Base-by-base conservation (phyloP, 2,329 filamentous ascomycete species). In the Calonectria pseudoreteaudii region DNA sequence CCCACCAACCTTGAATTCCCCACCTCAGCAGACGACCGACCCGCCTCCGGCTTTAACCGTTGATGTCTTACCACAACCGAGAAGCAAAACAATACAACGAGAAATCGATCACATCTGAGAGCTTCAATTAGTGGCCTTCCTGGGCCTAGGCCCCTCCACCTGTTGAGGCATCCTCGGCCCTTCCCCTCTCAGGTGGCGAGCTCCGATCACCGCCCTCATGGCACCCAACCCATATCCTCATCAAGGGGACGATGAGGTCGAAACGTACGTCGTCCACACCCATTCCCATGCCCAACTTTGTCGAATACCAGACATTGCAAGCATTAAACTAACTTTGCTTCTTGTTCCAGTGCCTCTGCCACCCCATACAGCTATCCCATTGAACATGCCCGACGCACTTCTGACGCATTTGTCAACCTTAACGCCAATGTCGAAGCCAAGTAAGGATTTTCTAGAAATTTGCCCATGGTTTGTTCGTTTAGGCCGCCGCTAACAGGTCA, bases 391-490 rank as follows among this genome's bases (percentile, higher is more conserved):
- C 80, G 77, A 30, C 82, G 78, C 60, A 75, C 78, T 28, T 79
- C 82, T 31, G 79, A 83, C 36, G 80, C 82, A n/a, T 80, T 81
- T 52, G 80, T 87, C 58, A 86, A 88, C 69, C 84, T 88, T 50
- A 87, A 87, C 74, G 79, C 84, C 71, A 89, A 89, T 74, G 74
- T 85, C 41, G 86, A 88, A 73, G 87, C 87, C 71, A 87, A 84
- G 87, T 88, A 80, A 30, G 85, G 82, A 14, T 49, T 18, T 28
- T 53, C 34, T n/a, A 3, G 34, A 20, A 8, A 16, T 8, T 26
- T 4, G 10, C 14, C 14, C 9, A 44, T 14, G 16, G 14, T 8
- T 44, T 44, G 18, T 28, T 8, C 16, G 41, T 10, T 23, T 18
- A 0, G 38, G 34, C 41, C 71, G 18, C 53, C 36, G 53, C 79